Evolutionary conservation across 495 filamentous ascomycete genomes (phyloP).

Genomic region (Durotheca rogersii): DNA sequence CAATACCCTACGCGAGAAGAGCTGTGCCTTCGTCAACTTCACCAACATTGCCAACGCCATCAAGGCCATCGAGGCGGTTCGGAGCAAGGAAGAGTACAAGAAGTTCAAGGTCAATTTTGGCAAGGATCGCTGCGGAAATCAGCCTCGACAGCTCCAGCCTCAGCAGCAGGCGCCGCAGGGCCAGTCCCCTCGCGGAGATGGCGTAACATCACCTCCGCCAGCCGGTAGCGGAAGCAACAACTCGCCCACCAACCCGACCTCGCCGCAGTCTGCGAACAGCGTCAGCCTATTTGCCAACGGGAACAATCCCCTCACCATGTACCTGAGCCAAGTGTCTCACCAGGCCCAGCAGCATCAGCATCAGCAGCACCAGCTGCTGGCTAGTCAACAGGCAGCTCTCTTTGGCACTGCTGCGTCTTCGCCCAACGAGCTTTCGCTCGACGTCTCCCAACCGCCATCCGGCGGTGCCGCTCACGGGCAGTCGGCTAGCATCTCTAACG

Average conservation of each 20-base stretch:
- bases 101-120: slow-evolving; percentile 99
- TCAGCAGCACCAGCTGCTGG: slow-evolving; percentile 62
- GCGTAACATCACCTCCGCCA: slow-evolving; percentile 69
- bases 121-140: slow-evolving; percentile 96
- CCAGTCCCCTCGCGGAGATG: slow-evolving; percentile 62
- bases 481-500: slow-evolving; percentile 61
- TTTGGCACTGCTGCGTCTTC: slow-evolving; percentile 59
- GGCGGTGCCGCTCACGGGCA: slow-evolving; percentile 59
- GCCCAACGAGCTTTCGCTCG: slow-evolving; percentile 53
- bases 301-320: slow-evolving; percentile 93
- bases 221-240: slow-evolving; percentile 58
- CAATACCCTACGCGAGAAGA: slow-evolving; percentile 96
- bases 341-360: slow-evolving; percentile 77
- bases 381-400: slow-evolving; percentile 60
- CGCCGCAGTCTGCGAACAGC: slow-evolving; percentile 38
- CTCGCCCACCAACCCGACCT: slow-evolving; percentile 46
- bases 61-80: slow-evolving; percentile 95
- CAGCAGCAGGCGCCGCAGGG: slow-evolving; percentile 48
- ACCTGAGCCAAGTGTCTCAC: slow-evolving; percentile 80
- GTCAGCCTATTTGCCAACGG: slow-evolving; percentile 73
- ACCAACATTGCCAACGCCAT: slow-evolving; percentile 99
- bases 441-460: slow-evolving; percentile 56
- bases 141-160: slow-evolving; percentile 80
- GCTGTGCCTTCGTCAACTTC: slow-evolving; percentile 98
- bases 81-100: slow-evolving; percentile 91